Conservation (phyloP, 2,329 filamentous ascomycete genomes). For the Sporothrix pseudoabietina region DNA sequence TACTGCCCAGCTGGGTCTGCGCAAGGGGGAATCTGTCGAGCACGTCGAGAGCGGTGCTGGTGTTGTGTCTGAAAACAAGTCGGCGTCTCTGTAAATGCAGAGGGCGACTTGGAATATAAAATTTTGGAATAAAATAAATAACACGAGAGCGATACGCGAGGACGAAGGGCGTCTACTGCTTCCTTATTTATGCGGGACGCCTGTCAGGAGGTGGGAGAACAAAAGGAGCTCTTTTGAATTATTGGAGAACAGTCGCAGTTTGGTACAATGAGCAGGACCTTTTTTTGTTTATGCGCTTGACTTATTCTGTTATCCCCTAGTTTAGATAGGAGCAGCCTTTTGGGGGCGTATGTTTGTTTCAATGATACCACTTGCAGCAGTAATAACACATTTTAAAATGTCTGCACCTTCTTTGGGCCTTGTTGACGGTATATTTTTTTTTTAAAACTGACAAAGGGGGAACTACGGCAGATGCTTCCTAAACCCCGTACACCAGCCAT, state of each 20-base stretch:
- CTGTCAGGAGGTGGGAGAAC: not conserved
- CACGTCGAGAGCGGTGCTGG: conserved; percentile 26
- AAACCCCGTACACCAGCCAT: not conserved
- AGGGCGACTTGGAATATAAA: not conserved
- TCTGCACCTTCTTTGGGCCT: not conserved
- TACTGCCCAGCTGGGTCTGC: conserved; percentile 56
- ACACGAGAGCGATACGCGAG: not conserved
- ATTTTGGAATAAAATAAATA: not conserved
- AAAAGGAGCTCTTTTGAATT: not conserved
- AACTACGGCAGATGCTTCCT: not conserved
- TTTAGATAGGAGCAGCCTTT: not conserved
- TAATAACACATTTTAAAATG: not conserved
- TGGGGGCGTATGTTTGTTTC: not conserved
- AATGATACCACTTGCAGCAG: conserved; percentile 22
- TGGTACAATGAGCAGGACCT: not conserved
- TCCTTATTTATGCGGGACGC: not conserved
- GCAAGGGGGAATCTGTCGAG: conserved; percentile 42
- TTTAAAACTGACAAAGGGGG: not conserved
- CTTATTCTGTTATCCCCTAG: not conserved
- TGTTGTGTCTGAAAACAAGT: not conserved
- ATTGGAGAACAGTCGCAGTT: not conserved
- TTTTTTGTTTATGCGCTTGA: not conserved
- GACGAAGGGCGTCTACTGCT: no score
- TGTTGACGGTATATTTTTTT: not conserved
- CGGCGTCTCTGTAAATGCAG: not conserved